phyloP scores from a whole-genome alignment of 1,284 basidiomycete genomes.

The Tilletia setariae region DNA sequence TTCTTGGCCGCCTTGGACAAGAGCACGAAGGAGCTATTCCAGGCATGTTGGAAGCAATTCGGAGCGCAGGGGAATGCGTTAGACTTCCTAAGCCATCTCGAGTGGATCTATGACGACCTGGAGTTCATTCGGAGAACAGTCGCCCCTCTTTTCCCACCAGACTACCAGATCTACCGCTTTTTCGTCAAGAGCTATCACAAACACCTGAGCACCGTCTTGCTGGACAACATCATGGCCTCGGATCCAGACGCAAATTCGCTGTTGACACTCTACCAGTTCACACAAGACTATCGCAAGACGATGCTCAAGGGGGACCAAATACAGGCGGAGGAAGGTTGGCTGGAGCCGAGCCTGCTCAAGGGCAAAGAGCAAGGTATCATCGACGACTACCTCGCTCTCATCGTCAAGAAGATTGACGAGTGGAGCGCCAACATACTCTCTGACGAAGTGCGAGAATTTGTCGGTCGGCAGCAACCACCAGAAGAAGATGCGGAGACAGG shows the following conservation, averaged over 20 bases:
- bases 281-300: slow-evolving; percentile 89
- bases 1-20: slow-evolving; percentile 76
- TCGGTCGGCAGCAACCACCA: slow-evolving; percentile 75
- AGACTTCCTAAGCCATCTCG: slow-evolving; percentile 72
- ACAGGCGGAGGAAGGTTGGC: slow-evolving; percentile 58
- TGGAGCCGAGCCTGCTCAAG: slow-evolving; percentile 69
- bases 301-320: slow-evolving; percentile 64
- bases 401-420: slow-evolving; percentile 92
- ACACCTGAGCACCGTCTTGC: slow-evolving; percentile 74
- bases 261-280: slow-evolving; percentile 82
- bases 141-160: slow-evolving; percentile 83
- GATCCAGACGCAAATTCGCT: slow-evolving; percentile 83
- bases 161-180: slow-evolving; percentile 79
- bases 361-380: slow-evolving; percentile 90
- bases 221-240: slow-evolving; percentile 65
- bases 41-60: slow-evolving; percentile 64
- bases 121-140: slow-evolving; percentile 83
- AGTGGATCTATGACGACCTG: slow-evolving; percentile 93
- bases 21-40: slow-evolving; percentile 72
- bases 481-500: slow-evolving; percentile 79
- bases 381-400: slow-evolving; percentile 90
- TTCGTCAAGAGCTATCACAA: slow-evolving; percentile 90
- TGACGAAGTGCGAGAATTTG: slow-evolving; percentile 82
- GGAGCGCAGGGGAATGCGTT: slow-evolving; percentile 65
- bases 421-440: slow-evolving; percentile 93